phyloP scores from a whole-genome alignment of 169 alveolate genomes.

The Plasmodium relictum region DNA sequence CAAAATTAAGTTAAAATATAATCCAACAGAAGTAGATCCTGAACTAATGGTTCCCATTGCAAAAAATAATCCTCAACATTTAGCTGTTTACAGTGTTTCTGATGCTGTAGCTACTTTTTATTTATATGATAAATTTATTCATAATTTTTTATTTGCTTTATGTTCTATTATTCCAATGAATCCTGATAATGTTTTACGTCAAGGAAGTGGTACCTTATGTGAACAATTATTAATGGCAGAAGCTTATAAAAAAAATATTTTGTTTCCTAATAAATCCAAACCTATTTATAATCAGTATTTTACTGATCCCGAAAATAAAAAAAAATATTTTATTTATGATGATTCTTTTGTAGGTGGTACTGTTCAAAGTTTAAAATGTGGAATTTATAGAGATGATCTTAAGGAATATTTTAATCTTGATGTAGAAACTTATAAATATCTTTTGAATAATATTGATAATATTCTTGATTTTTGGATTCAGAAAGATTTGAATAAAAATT shows the following conservation, averaged over 20 bases:
- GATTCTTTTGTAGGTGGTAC: constrained; percentile 97
- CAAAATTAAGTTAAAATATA: constrained; percentile 97
- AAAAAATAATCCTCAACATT: constrained; percentile 93
- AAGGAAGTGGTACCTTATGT: constrained; percentile 99
- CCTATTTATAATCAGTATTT: constrained; percentile 90
- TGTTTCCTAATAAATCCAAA: constrained; percentile 97
- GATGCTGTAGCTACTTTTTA: constrained; percentile 99
- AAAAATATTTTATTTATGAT: constrained; percentile 87
- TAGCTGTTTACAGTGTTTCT: constrained; percentile 99
- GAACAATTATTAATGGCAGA: constrained; percentile 98
- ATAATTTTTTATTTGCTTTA: constrained; percentile 97
- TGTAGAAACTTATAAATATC: constrained; percentile 89
- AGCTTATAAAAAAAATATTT: constrained; percentile 95
- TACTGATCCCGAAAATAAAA: constrained; percentile 78
- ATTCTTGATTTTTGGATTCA: constrained; percentile 89
- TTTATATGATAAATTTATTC: constrained; percentile 97
- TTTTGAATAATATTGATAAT: constrained; percentile 89
- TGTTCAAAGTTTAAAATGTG: constrained; percentile 97
- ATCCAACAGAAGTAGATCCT: constrained; percentile 99
- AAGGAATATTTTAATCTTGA: constrained; percentile 94
- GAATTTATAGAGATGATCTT: constrained; percentile 97
- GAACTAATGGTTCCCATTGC: constrained; percentile 98
- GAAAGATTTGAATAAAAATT: constrained; percentile 73
- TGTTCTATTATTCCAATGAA: constrained; percentile 97
- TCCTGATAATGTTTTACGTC: constrained; percentile 98